These are phyloP conservation scores for Yarrowia deformans DNA, from an alignment of 805 yeast species.

Conservation along the genomic window DNA sequence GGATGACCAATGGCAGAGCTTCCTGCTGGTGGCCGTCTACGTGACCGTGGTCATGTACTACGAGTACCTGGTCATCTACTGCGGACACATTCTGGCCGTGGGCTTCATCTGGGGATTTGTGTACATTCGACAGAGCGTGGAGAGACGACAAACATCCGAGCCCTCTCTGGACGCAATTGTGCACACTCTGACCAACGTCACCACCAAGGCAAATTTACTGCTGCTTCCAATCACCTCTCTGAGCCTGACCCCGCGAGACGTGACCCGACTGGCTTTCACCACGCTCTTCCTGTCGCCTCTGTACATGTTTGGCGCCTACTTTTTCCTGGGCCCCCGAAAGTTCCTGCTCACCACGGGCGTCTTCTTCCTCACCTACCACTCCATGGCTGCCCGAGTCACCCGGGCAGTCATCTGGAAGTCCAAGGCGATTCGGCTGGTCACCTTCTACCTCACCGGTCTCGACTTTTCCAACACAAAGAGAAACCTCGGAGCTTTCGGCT, in stretches of 20 bases:
- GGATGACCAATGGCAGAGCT: slow-evolving; percentile 78
- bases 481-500: slow-evolving; percentile 44
- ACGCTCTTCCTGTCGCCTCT: slow-evolving; percentile 86
- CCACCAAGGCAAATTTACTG: slow-evolving; percentile 77
- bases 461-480: slow-evolving; percentile 65
- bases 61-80: slow-evolving; percentile 76
- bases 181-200: slow-evolving; percentile 73
- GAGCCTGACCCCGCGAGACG: slow-evolving; percentile 75
- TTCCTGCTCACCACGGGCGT: slow-evolving; percentile 65
- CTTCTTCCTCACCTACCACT: slow-evolving; percentile 80
- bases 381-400: slow-evolving; percentile 82
- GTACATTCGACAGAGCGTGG: slow-evolving; percentile 44
- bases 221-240: slow-evolving; percentile 79
- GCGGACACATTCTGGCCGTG: slow-evolving; percentile 77
- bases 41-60: slow-evolving; percentile 73
- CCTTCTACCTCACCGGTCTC: slow-evolving; percentile 86
- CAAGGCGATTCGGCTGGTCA: slow-evolving; percentile 67
- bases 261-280: slow-evolving; percentile 80
- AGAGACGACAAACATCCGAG: slow-evolving; percentile 60
- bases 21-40: slow-evolving; percentile 64
- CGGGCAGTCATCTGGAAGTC: slow-evolving; percentile 88
- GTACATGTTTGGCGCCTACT: slow-evolving; percentile 71
- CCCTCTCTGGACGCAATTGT: slow-evolving; percentile 90
- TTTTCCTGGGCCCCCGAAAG: slow-evolving; percentile 73
- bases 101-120: slow-evolving; percentile 49